These are phyloP conservation scores for Sporothrix pseudoabietina DNA, from an alignment of 2,329 filamentous ascomycete species.

Conservation along the genomic window DNA sequence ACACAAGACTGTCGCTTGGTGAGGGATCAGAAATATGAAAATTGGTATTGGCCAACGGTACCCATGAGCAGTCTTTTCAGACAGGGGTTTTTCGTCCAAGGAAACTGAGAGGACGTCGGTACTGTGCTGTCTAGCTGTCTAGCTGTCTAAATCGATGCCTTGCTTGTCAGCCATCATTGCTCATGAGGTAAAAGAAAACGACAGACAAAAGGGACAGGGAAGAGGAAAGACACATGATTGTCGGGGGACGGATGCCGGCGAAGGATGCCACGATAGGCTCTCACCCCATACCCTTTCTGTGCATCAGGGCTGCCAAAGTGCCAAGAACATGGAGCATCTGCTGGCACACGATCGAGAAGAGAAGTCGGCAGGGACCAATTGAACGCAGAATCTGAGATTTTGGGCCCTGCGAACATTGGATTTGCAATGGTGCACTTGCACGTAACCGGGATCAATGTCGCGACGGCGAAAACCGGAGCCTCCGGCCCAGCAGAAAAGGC, in stretches of 20 bases:
- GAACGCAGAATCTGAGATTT: background rate
- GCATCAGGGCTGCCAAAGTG: background rate
- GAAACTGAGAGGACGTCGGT: background rate
- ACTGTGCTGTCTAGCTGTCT: background rate
- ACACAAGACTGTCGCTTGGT: background rate
- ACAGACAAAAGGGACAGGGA: background rate
- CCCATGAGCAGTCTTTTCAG: background rate
- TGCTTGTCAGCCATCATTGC: background rate
- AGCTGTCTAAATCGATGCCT: background rate
- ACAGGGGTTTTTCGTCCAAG: background rate
- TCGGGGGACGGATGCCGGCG: background rate
- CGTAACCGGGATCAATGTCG: slow-evolving; percentile 17
- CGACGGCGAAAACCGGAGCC: slow-evolving; percentile 10
- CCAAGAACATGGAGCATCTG: background rate
- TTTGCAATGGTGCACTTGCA: background rate
- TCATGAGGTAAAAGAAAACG: background rate
- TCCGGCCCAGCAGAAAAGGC: slow-evolving; percentile 2
- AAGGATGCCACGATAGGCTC: background rate
- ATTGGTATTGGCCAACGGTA: background rate
- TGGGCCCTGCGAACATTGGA: background rate
- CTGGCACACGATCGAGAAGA: background rate
- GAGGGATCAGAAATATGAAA: background rate
- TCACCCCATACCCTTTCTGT: background rate
- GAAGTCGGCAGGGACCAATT: background rate
- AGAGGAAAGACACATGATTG: background rate